Percentiles rank a stretch among this genome's conserved stretches.
These are phyloP conservation scores for Amanita fuliginea DNA, from an alignment of 768 basidiomycete genomes.

Conservation along the genomic window DNA sequence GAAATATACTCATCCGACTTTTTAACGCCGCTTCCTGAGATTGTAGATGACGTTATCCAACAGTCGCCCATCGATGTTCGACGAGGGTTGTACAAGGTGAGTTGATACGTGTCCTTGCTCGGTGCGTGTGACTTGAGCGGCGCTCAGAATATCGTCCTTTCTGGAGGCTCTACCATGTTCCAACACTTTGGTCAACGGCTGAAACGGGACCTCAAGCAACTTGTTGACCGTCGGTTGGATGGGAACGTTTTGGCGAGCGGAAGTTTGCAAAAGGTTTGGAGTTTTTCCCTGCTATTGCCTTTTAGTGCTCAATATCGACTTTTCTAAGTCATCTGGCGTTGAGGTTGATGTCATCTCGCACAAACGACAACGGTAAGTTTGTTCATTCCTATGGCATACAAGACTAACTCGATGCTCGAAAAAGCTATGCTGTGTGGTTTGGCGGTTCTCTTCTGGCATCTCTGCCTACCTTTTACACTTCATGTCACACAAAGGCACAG, in stretches of 20 bases:
- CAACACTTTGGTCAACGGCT: constrained; percentile 96
- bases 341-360: constrained; percentile 98
- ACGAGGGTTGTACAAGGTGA: constrained; percentile 89
- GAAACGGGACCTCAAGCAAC: constrained; percentile 88
- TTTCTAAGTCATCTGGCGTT: constrained; percentile 86
- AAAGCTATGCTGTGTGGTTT: constrained; percentile 92
- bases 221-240: constrained; percentile 87
- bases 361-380: constrained; percentile 79
- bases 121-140: not conserved
- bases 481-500: constrained; percentile 88
- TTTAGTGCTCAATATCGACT: not conserved
- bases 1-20: constrained; percentile 98
- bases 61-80: constrained; percentile 95
- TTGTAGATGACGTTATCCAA: constrained; percentile 94
- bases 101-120: constrained; percentile 2
- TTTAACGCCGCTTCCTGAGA: constrained; percentile 89
- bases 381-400: not conserved
- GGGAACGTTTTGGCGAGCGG: constrained; percentile 67
- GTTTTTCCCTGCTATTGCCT: constrained; percentile 4
- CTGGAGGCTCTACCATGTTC: constrained; percentile 98
- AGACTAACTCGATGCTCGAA: constrained; percentile 5
- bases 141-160: constrained; percentile 85
- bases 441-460: constrained; percentile 93
- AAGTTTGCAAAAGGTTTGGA: constrained; percentile 57
- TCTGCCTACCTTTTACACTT: constrained; percentile 90